Percentiles rank a stretch among this genome's conserved stretches.
phyloP scores from a whole-genome alignment of 768 basidiomycete species.

The Pleurotus platypus region DNA sequence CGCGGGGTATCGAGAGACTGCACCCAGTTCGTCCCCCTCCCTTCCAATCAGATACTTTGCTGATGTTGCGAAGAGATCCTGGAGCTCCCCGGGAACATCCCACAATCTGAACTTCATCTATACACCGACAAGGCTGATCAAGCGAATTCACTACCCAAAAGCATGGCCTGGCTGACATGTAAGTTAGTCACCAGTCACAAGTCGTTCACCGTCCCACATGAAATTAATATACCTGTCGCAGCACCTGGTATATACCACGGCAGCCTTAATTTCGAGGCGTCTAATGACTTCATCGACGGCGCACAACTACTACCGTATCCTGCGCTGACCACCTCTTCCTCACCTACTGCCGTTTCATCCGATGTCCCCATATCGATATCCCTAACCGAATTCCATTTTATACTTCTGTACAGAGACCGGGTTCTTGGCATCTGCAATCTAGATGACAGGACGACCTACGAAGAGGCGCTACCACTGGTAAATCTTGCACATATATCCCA shows the following conservation, averaged over 20 bases:
- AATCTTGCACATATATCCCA: constrained; percentile 17
- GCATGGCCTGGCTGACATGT: constrained; percentile 93
- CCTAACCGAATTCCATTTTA: constrained; percentile 89
- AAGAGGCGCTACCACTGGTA: constrained; percentile 81
- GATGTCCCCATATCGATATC: constrained; percentile 72
- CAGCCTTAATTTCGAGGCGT: constrained; percentile 62
- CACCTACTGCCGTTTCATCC: constrained; percentile 20
- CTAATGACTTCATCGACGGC: constrained; percentile 74
- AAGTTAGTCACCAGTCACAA: constrained; percentile 13
- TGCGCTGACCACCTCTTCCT: constrained; percentile 24
- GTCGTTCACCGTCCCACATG: background rate
- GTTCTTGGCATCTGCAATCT: constrained; percentile 76
- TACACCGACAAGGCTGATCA: constrained; percentile 71
- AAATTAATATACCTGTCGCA: constrained; percentile 22
- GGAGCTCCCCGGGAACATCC: constrained; percentile 79
- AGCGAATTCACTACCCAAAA: constrained; percentile 64
- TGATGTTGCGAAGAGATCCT: constrained; percentile 62
- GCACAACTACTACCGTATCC: constrained; percentile 82
- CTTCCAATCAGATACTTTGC: constrained; percentile 18
- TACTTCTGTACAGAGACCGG: constrained; percentile 78
- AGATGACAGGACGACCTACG: constrained; percentile 78
- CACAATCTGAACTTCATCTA: constrained; percentile 77
- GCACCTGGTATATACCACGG: constrained; percentile 91
- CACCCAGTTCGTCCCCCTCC: constrained; percentile 58
- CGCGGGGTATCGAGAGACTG: constrained; percentile 64